Base-by-base conservation (phyloP, 139 green algal species). In the Asterochloris sp. region DNA sequence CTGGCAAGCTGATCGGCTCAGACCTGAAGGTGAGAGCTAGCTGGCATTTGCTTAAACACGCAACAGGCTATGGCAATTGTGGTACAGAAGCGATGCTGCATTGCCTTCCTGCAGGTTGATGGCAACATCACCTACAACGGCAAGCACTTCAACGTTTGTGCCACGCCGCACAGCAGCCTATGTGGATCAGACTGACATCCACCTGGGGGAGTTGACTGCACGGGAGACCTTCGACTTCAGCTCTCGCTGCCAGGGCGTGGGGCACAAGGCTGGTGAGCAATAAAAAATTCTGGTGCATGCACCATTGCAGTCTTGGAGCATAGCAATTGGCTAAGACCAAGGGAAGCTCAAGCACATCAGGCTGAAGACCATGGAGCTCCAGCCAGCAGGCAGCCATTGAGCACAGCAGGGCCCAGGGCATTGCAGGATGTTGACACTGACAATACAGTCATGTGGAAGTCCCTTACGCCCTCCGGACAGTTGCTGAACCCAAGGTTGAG, bases 81-180 rank as follows among this genome's bases (percentile, higher is more conserved):
- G 26, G 28, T n/a, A 19, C 12, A n/a, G 12, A 62, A 29, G 47
- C 11, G 47, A 23, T 19, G 13, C 13, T 60, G 73, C 73, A 77
- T 77, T 61, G 73, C 12, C 38, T 6, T 6, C 38, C 29, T 84
- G 64, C 76, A 85, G 82, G 66, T 74, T 19, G 85, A n/a, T 17
- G 83, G 75, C 78, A 78, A 26, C 47, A 80, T 94, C 38, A 91
- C 81, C 11, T 94, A 94, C 85, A 94, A 93, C 71, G 90, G 89
- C 29, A 60, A 76, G 19, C 19, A 19, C n/a, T 77, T 83, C 38
- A 28, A 74, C 47, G 73, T 93, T 94, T 77, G 62, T 88, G 54
- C 77, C 85, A 8, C 67, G 83, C 26, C 88, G 85, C 54, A 90
- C 83, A 0, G 80, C 85, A 0, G 76, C 86, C 9, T 91, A 91